Evolutionary conservation across 2,329 filamentous ascomycete species (phyloP).

Genomic region (Aspergillus eucalypticola): DNA sequence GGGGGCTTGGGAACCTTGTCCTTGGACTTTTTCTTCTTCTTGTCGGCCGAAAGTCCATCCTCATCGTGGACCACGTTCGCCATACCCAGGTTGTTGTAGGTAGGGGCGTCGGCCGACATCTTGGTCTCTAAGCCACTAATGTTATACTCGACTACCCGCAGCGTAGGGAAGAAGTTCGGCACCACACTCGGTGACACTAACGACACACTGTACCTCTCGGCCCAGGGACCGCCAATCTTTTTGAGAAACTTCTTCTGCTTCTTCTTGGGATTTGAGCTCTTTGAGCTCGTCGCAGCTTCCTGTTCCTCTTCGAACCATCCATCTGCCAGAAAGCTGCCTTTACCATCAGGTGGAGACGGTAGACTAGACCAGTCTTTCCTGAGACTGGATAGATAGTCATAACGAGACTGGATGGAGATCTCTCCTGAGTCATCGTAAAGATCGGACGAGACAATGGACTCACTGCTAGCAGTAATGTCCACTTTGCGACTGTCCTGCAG

Average conservation of each 20-base stretch:
- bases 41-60: constrained; percentile 31
- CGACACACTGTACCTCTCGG: constrained; percentile 79
- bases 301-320: constrained; percentile 14
- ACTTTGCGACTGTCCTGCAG: constrained; percentile 82
- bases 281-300: constrained; percentile 18
- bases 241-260: constrained; percentile 57
- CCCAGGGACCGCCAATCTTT: constrained; percentile 76
- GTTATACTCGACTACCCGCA: constrained; percentile 95
- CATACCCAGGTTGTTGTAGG: background rate
- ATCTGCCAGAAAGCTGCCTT: constrained; percentile 10
- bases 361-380: constrained; percentile 75
- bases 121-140: constrained; percentile 69
- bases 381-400: constrained; percentile 77
- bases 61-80: constrained; percentile 9
- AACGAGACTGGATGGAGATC: constrained; percentile 58
- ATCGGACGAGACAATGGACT: background rate
- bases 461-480: constrained; percentile 53
- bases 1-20: constrained; percentile 71
- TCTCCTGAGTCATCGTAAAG: constrained; percentile 20
- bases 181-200: constrained; percentile 84
- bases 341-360: constrained; percentile 53
- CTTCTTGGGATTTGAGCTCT: constrained; percentile 29
- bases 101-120: constrained; percentile 30
- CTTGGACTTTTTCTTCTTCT: constrained; percentile 57
- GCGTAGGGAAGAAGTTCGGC: constrained; percentile 85